Evolutionary conservation across 495 filamentous ascomycete species (phyloP).

Genomic region (Stereocaulon alpinum): DNA sequence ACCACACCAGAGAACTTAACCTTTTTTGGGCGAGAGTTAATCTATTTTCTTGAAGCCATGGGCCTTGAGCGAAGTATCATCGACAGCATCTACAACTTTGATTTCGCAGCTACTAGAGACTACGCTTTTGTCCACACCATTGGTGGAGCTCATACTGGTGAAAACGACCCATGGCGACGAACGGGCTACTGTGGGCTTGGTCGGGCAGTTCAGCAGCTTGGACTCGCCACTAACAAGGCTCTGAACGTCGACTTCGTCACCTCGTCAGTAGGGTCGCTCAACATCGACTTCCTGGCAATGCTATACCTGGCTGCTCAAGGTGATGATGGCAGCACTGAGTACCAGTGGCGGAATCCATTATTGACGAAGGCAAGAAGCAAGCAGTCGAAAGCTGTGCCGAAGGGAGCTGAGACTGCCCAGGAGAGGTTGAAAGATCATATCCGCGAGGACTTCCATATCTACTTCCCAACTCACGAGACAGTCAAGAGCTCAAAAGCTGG

Average conservation of each 20-base stretch:
- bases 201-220: conserved; percentile 46
- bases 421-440: conserved; percentile 29
- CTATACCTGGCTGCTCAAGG: conserved; percentile 73
- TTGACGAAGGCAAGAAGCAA: conserved; percentile 26
- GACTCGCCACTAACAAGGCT: conserved; percentile 35
- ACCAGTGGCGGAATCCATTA: conserved; percentile 33
- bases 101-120: conserved; percentile 57
- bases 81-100: conserved; percentile 53
- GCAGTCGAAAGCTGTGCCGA: conserved; percentile 11
- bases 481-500: conserved; percentile 49
- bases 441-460: conserved; percentile 53
- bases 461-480: conserved; percentile 72
- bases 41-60: conserved; percentile 59
- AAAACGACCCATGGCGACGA: conserved; percentile 37
- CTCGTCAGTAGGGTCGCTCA: conserved; percentile 71
- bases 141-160: conserved; percentile 44
- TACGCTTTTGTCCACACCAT: conserved; percentile 79
- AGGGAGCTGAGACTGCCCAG: conserved; percentile 13
- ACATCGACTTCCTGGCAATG: conserved; percentile 51
- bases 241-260: conserved; percentile 55
- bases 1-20: conserved; percentile 34
- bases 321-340: conserved; percentile 47
- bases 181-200: conserved; percentile 65
- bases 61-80: conserved; percentile 52
- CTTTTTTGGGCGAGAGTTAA: conserved; percentile 57